Conservation (phyloP, 2,329 filamentous ascomycete genomes). For the Rhexocercosporidium sp. region DNA sequence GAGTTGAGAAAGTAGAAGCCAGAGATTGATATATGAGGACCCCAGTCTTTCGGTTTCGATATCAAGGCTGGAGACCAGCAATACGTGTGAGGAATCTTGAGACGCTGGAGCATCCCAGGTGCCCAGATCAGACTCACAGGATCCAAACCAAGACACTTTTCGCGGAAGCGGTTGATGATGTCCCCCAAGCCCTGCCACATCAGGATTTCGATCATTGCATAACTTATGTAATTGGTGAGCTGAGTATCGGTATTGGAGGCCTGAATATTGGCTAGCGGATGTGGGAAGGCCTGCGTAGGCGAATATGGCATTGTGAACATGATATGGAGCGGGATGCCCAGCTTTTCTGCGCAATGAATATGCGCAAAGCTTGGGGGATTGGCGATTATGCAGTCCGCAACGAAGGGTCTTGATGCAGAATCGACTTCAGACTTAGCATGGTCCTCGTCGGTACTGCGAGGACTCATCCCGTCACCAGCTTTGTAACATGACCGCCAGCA, state of each 20-base stretch:
- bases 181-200: conserved; percentile 83
- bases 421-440: conserved; percentile 28
- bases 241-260: conserved; percentile 66
- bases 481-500: conserved; percentile 89
- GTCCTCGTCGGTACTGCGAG: not conserved
- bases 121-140: conserved; percentile 82
- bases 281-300: conserved; percentile 71
- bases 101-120: conserved; percentile 75
- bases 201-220: conserved; percentile 72
- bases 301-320: conserved; percentile 91
- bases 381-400: conserved; percentile 81
- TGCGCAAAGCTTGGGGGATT: conserved; percentile 81
- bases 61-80: conserved; percentile 82
- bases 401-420: conserved; percentile 62
- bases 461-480: conserved; percentile 65
- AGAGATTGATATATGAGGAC: conserved; percentile 70
- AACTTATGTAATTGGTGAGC: conserved; percentile 71
- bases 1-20: conserved; percentile 79
- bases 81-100: conserved; percentile 86
- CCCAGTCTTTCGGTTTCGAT: conserved; percentile 81
- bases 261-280: conserved; percentile 71
- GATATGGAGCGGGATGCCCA: conserved; percentile 77
- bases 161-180: conserved; percentile 86
- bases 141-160: conserved; percentile 75
- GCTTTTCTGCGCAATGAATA: conserved; percentile 75